Percentiles rank a stretch among this genome's conserved stretches.
Evolutionary conservation across 352 stramenopile genomes (phyloP).

Genomic region (Bremia lactucae): DNA sequence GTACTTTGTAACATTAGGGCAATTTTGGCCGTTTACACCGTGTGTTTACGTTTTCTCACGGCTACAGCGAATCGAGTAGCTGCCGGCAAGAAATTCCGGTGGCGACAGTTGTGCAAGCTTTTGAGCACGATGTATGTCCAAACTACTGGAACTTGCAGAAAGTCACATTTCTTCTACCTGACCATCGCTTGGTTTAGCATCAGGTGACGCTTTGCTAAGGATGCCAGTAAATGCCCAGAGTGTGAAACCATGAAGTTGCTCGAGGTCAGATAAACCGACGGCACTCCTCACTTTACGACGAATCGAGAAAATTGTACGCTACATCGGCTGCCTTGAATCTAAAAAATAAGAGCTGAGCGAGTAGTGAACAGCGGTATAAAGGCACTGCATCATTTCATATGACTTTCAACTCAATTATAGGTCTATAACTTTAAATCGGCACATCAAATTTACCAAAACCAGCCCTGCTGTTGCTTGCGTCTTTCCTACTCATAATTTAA

Average conservation of each 20-base stretch:
- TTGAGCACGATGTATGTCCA: constrained; percentile 38
- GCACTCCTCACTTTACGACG: constrained; percentile 16
- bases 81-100: constrained; percentile 6
- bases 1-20: no score
- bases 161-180: constrained; percentile 21
- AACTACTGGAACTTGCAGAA: constrained; percentile 31
- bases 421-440: no score
- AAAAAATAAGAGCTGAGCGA: constrained; percentile 23
- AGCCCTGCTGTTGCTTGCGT: constrained; percentile 50
- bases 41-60: constrained; percentile 8
- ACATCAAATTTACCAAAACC: constrained; percentile 76
- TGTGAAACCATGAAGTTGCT: constrained; percentile 20
- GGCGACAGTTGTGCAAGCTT: constrained; percentile 22
- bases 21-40: no score
- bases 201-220: constrained; percentile 14
- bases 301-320: constrained; percentile 21
- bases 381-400: no score
- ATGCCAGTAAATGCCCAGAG: constrained; percentile 13
- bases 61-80: constrained; percentile 6
- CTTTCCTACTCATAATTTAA: constrained; percentile 21
- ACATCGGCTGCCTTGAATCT: constrained; percentile 15
- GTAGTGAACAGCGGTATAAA: no score
- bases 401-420: constrained; percentile 2
- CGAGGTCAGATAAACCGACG: constrained; percentile 15
- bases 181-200: constrained; percentile 22